Base-by-base conservation (phyloP, 345 rosid species). In the Citrus medica region DNA sequence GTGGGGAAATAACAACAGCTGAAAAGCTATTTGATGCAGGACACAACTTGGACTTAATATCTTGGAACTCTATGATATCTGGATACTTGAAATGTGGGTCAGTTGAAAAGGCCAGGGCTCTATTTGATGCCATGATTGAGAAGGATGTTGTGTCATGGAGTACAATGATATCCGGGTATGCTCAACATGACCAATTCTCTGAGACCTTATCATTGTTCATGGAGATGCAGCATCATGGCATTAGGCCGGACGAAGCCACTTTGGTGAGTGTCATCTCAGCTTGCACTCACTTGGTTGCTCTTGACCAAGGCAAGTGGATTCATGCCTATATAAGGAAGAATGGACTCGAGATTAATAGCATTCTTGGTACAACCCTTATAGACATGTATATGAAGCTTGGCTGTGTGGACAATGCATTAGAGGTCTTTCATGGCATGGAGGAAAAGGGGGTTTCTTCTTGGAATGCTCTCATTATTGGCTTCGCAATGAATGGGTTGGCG, bases 361-460 rank as follows among this genome's bases (percentile, higher is more conserved):
- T 86, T 69, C 82, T 91, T 0, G 94, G 91, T 14, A 86, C 92
- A 4, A 84, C 94, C 32, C 83, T 87, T 27, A 74, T 85, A 27
- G 86, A 91, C 77, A 87, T 91, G 94, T 87, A 89, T 74, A 87
- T 88, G 89, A 88, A 89, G 83, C 86, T 84, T 48, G 92, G 92
- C 1, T 85, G 87, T 21, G 84, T 86, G 24, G 89, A 87, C 63
- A 83, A 82, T 77, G 92, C 91, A 62, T 7, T 89, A 82, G 85
- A 84, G 21, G 81, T 91, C 58, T 91, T 91, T 65, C 25, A 38
- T 3, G 78, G 27, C 51, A 77, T 85, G 86, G 87, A 85, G 48
- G 88, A 87, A 33, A 89, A 70, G 53, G 85, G 90, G 13, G 85
- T 85, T 75, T 88, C 94, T 51, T 86, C 91, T 1, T 91, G 91